Evolutionary conservation across 2,329 filamentous ascomycete species (phyloP).

Genomic region (Exophiala bonariae): DNA sequence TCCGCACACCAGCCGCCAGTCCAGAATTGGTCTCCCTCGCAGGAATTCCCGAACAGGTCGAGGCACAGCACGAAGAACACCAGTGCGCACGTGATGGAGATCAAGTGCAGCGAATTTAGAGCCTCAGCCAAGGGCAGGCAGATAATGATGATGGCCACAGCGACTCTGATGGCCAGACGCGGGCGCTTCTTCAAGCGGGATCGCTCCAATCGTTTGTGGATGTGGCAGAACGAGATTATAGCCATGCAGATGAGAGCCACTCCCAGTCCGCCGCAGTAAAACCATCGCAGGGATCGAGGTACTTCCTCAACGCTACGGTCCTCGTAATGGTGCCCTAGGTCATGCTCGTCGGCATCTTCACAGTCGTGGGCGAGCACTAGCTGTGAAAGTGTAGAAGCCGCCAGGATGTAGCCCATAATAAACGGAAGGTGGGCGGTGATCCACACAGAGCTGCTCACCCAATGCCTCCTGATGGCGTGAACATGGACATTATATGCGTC

Average conservation of each 20-base stretch:
- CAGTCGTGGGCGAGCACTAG: conserved; percentile 61
- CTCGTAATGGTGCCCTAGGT: conserved; percentile 54
- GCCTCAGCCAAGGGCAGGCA: conserved; percentile 52
- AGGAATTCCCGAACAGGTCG: conserved; percentile 53
- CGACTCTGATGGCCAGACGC: conserved; percentile 54
- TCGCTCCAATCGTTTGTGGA: conserved; percentile 54
- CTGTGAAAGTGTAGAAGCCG: conserved; percentile 55
- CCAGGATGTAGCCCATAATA: conserved; percentile 63
- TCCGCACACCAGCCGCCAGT: conserved; percentile 31
- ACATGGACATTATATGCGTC: conserved; percentile 57
- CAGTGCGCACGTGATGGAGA: conserved; percentile 48
- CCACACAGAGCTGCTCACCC: conserved; percentile 52
- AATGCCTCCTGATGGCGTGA: conserved; percentile 61
- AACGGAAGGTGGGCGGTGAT: conserved; percentile 60
- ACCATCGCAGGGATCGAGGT: conserved; percentile 57
- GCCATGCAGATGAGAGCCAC: conserved; percentile 56
- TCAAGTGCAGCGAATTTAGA: conserved; percentile 48
- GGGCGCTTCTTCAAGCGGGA: conserved; percentile 52
- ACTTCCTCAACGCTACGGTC: conserved; percentile 53
- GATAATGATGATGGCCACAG: conserved; percentile 54
- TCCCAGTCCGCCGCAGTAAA: conserved; percentile 64
- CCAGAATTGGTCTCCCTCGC: conserved; percentile 45
- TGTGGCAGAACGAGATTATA: conserved; percentile 56
- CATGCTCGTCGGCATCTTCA: conserved; percentile 46
- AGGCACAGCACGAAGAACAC: conserved; percentile 48